phyloP scores from a whole-genome alignment of 2,329 filamentous ascomycete species.

The Pseudogymnoascus sp. region DNA sequence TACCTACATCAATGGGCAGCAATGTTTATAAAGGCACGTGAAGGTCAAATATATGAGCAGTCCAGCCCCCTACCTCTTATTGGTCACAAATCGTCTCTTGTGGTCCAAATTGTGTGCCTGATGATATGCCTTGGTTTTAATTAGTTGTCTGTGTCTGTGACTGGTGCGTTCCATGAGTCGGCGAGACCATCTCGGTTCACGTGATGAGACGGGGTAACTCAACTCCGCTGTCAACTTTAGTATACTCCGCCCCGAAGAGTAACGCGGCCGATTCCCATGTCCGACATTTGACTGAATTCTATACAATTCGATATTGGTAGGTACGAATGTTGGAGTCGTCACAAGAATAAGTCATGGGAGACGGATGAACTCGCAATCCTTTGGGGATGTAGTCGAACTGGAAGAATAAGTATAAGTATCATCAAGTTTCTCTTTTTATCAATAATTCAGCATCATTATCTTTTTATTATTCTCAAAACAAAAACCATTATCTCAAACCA shows the following conservation, averaged over 20 bases:
- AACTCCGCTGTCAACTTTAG: neutral
- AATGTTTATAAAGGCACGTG: neutral
- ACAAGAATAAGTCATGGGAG: neutral
- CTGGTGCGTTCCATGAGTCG: neutral
- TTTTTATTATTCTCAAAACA: neutral
- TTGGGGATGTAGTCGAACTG: neutral
- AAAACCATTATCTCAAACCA: neutral
- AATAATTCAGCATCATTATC: neutral
- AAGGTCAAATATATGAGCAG: neutral
- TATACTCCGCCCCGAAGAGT: neutral
- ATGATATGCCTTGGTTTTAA: neutral
- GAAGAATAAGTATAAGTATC: slow-evolving; percentile 1
- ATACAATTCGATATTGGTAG: neutral
- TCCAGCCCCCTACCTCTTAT: neutral
- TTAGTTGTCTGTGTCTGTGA: neutral
- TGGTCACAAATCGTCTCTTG: neutral
- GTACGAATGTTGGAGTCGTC: neutral
- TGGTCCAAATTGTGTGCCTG: neutral
- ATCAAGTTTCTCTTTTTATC: neutral
- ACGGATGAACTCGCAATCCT: neutral
- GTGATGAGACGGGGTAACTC: neutral
- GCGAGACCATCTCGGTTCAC: neutral
- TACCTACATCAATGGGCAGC: neutral
- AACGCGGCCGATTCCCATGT: neutral
- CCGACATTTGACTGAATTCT: neutral